Evolutionary conservation across 371 early-diverging fungal species (phyloP).

Genomic region (Rhizopus arrhizus): DNA sequence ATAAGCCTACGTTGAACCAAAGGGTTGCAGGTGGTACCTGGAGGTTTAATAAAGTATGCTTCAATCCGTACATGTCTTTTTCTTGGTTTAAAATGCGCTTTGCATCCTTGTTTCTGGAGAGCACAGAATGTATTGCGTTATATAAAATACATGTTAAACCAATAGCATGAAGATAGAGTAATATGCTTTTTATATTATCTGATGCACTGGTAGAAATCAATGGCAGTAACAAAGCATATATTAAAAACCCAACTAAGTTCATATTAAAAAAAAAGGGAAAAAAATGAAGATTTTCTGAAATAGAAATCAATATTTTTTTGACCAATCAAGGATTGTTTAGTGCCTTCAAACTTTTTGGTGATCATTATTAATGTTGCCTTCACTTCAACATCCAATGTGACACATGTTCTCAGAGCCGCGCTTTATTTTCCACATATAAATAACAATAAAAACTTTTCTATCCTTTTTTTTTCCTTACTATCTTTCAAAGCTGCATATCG

Average conservation of each 20-base stretch:
- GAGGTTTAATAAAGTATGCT: conserved; percentile 38
- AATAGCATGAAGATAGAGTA: conserved; percentile 38
- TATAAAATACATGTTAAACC: conserved; percentile 21
- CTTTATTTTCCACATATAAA: too few relatives aligned
- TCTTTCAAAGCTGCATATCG: too few relatives aligned
- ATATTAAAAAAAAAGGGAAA: neutral
- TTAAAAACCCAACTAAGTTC: neutral
- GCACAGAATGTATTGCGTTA: neutral
- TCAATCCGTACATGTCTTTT: conserved; percentile 40
- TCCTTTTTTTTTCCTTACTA: too few relatives aligned
- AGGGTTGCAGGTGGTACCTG: conserved; percentile 37
- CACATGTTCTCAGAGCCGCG: too few relatives aligned
- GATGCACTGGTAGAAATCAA: neutral
- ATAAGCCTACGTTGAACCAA: conserved; percentile 57
- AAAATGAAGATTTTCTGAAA: neutral
- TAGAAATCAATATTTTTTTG: neutral
- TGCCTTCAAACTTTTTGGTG: too few relatives aligned
- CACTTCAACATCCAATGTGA: too few relatives aligned
- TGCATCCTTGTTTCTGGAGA: neutral
- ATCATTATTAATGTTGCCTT: too few relatives aligned
- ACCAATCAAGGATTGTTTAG: too few relatives aligned
- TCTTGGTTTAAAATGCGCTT: neutral
- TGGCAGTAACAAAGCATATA: conserved; percentile 8
- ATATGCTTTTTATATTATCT: conserved; percentile 1
- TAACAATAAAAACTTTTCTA: too few relatives aligned